These are phyloP conservation scores for Euphorbia celastroides DNA, from an alignment of 441 rosid genomes.

Conservation along the genomic window DNA sequence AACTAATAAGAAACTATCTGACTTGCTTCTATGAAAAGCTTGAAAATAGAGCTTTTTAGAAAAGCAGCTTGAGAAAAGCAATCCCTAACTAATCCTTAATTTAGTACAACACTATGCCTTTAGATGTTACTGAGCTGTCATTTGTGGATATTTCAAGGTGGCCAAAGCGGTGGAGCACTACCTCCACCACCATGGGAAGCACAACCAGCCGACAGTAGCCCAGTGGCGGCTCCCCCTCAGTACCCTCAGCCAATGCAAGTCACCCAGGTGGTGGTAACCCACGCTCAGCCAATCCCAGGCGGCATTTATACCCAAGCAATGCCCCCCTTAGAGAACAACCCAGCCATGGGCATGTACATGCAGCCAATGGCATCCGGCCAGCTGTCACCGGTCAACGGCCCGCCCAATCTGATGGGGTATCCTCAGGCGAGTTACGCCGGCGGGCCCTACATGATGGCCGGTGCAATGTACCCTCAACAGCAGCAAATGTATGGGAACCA, in stretches of 20 bases:
- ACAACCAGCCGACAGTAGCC: constrained; percentile 59
- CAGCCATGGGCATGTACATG: constrained; percentile 55
- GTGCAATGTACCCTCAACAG: constrained; percentile 52
- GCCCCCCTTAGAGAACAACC: constrained; percentile 41
- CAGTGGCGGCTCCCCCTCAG: constrained; percentile 47
- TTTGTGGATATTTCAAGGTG: constrained; percentile 49
- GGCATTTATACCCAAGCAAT: constrained; percentile 43
- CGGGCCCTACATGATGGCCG: constrained; percentile 46
- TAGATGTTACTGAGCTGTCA: constrained; percentile 8
- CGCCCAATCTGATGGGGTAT: constrained; percentile 34
- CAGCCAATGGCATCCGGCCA: constrained; percentile 45
- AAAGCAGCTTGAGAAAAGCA: no score
- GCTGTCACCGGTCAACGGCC: constrained; percentile 27
- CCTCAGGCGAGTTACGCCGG: constrained; percentile 39
- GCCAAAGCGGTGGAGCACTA: constrained; percentile 48
- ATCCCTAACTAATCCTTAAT: no score
- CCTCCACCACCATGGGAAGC: constrained; percentile 99
- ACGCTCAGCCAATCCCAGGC: constrained; percentile 41
- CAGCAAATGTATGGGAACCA: constrained; percentile 67
- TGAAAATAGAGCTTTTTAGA: no score
- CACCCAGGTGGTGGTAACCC: constrained; percentile 43
- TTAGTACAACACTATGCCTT: not conserved
- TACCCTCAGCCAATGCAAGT: constrained; percentile 61
- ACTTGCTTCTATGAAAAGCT: no score
- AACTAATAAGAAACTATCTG: no score